Base-by-base conservation (phyloP, 2,329 filamentous ascomycete species). In the Colletotrichum karsti region DNA sequence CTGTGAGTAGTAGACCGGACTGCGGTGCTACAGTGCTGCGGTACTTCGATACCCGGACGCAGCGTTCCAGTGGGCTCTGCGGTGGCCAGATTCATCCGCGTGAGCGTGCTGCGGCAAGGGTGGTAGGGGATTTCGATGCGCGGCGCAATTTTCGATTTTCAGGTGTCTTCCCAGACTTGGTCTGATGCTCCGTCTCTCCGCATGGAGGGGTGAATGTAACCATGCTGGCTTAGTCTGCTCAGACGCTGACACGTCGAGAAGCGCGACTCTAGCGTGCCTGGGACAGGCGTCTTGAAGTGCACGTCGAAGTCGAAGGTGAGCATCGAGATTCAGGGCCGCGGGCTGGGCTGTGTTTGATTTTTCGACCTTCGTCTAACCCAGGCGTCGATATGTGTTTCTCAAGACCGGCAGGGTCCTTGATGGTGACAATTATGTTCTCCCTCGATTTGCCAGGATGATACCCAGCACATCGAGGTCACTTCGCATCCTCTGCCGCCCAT, bases 81-180 rank as follows among this genome's bases (percentile, higher is more conserved):
- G 33, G 20, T 58, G 46, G 65, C 65, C 61, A 68, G 53, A 64
- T 68, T 46, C 46, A 58, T 59, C 60, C 60, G 65, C 46, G 53
- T 58, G 60, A 64, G 53, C 39, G 61, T 54, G 60, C 37, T 67
- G 46, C 46, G 24, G 60, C 65, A 68, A 44, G 65, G 60, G 63
- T 56, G 61, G 37, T 59, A 35, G 46, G 12, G 65, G 44, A 33
- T 57, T 63, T 70, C 68, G 68, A 70, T 70, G 33, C 65, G 59
- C 65, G 55, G 55, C 68, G 37, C 58, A 69, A 65, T 69, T 69
- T 13, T 69, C 68, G 68, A 70, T 70, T 69, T n/a, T 63, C 67
- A 67, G 63, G 42, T 69, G 56, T 24, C 42, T 57, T 46, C 22
- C 56, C 24, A 51, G 35, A 48, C 41, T 35, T 57, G 53, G 39